Percentiles rank a stretch among this genome's conserved stretches.
Evolutionary conservation across 306 rosid genomes (phyloP).

Genomic region (Inga leiocalycina): DNA sequence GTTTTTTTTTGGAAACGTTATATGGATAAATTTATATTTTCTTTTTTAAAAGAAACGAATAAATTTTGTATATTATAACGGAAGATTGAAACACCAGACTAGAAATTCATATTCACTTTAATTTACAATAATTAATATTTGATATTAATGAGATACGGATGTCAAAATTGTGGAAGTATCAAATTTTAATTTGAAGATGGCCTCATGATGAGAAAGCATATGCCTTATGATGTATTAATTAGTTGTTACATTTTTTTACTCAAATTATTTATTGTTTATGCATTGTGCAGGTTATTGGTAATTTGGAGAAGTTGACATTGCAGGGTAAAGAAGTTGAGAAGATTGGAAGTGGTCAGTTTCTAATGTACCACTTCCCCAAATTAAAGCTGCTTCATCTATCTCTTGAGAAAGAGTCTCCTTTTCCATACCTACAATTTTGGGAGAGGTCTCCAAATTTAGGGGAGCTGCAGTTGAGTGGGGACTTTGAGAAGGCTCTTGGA

Average conservation of each 20-base stretch:
- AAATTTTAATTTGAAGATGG: neutral
- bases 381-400: neutral
- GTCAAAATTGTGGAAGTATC: neutral
- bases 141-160: neutral
- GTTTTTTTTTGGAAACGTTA: too few species aligned
- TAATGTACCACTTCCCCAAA: neutral
- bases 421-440: accelerated
- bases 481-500: neutral
- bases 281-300: neutral
- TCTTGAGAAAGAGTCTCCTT: accelerated
- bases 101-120: neutral
- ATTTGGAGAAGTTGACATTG: neutral
- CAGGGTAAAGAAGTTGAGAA: neutral
- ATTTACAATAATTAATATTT: neutral
- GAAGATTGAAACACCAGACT: neutral
- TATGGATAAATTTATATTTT: neutral
- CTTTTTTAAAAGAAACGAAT: neutral
- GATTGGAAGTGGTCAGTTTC: neutral
- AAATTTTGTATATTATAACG: neutral
- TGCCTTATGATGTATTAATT: neutral
- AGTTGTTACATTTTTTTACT: too few species aligned
- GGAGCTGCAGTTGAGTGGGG: neutral
- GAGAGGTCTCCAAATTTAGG: neutral
- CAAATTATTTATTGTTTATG: neutral
- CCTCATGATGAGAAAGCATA: neutral